Evolutionary conservation across 306 rosid genomes (phyloP).

Genomic region (Dryas octopetala): DNA sequence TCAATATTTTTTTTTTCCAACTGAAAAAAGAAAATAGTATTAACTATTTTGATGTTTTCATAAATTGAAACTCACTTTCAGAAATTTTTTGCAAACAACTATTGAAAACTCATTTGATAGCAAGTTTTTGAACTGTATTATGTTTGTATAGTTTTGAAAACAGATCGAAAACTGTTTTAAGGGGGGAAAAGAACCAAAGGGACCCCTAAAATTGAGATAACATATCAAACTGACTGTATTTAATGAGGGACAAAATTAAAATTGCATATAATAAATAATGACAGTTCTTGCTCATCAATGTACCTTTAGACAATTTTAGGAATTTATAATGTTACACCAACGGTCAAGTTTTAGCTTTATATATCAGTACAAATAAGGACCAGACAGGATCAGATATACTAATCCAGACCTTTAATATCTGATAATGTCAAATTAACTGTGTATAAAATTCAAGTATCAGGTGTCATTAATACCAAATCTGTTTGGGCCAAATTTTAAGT

Average conservation of each 20-base stretch:
- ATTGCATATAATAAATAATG: not conserved
- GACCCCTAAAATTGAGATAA: not conserved
- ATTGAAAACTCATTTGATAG: too few species aligned
- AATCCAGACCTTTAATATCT: not conserved
- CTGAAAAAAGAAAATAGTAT: too few species aligned
- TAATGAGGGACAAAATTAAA: not conserved
- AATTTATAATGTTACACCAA: not conserved
- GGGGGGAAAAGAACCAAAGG: not conserved
- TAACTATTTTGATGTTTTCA: not conserved
- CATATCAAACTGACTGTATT: not conserved
- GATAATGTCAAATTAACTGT: not conserved
- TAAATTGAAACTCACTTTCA: not conserved
- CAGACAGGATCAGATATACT: too few species aligned
- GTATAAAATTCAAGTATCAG: not conserved
- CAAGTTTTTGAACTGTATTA: too few species aligned
- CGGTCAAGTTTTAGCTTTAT: not conserved
- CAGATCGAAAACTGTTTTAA: not conserved
- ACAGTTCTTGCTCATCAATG: not conserved
- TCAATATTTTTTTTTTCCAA: not conserved
- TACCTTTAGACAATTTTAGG: not conserved
- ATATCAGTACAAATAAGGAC: not conserved
- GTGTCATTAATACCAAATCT: not conserved
- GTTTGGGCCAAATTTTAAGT: slow-evolving; percentile 2
- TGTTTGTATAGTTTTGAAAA: not conserved
- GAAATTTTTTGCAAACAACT: not conserved